Percentiles rank a stretch among this genome's conserved stretches.
Evolutionary conservation across 73 alveolate species (phyloP).

Genomic region (Symbiodinium pilosum): DNA sequence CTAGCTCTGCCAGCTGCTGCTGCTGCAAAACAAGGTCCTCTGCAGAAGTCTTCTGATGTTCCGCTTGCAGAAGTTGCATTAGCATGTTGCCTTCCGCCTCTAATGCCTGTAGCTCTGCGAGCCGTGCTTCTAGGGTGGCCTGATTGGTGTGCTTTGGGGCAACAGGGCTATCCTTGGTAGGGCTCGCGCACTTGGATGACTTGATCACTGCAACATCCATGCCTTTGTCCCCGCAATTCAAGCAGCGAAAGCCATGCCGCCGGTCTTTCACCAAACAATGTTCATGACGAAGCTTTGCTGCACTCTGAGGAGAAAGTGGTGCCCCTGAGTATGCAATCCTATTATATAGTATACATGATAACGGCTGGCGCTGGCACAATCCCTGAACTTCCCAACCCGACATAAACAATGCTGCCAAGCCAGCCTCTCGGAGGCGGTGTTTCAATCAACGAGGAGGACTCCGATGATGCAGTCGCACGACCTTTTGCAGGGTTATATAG

Average conservation of each 20-base stretch:
- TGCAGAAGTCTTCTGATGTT: too few species aligned
- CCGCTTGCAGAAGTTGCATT: not conserved
- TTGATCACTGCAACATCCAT: not conserved
- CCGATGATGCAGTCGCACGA: too few species aligned
- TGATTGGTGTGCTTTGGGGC: not conserved
- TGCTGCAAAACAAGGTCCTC: too few species aligned
- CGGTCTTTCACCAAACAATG: not conserved
- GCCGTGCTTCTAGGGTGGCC: not conserved
- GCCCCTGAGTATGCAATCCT: not conserved
- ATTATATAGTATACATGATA: too few species aligned
- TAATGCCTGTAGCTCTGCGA: not conserved
- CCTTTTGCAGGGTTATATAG: too few species aligned
- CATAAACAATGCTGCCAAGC: not conserved
- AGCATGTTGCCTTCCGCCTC: not conserved
- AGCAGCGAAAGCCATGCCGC: not conserved
- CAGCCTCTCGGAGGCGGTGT: not conserved
- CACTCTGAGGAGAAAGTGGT: not conserved
- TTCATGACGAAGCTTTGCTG: not conserved
- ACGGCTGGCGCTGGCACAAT: too few species aligned
- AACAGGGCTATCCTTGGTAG: not conserved
- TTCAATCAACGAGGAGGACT: not conserved
- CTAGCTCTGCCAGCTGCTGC: too few species aligned
- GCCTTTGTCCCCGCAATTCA: not conserved
- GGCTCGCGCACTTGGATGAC: not conserved
- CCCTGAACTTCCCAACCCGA: too few species aligned